Base-by-base conservation (phyloP, 768 basidiomycete genomes). In the Postia placenta region DNA sequence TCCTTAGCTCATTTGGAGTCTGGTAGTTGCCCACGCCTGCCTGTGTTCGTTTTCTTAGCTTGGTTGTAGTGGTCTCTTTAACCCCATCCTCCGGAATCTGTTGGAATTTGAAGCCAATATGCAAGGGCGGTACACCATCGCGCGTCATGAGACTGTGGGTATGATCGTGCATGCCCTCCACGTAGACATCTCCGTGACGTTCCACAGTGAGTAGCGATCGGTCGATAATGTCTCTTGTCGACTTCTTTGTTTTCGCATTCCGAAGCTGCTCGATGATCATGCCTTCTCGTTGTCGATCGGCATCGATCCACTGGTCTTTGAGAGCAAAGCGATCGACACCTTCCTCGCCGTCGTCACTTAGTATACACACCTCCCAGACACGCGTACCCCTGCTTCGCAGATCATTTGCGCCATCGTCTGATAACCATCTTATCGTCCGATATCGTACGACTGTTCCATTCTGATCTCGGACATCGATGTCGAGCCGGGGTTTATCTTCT, bases 381-480 rank as follows among this genome's bases (percentile, higher is more conserved):
- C 51, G 51, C 7, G 51, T 48, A 12, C 46, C 51, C 17, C 36
- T 26, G 17, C 51, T 27, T 1, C 14, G 28, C 17, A 52, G 11
- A 11, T 20, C 23, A 9, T 12, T 26, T 15, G 51, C 19, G 14
- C 47, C 47, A n/a, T 25, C 24, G 39, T 42, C n/a, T 4, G 46
- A 47, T 20, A 39, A 17, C 17, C 7, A 17, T 9, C 38, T 7
- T 17, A 22, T 39, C 15, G 38, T 39, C 6, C 38, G 38, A 22
- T n/a, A 39, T 9, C 9, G 6, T 6, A 19, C 17, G 9, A 9
- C 17, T 9, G 38, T 39, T n/a, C 38, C 38, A 11, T 39, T 17
- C 20, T 39, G 6, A 9, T 7, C 7, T 9, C 19, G 38, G 7
- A 39, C 38, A 9, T 6, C 7, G 7, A 39, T 39, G 38, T 39